These are phyloP conservation scores for Vicia sativa DNA, from an alignment of 306 rosid genomes.

Conservation along the genomic window DNA sequence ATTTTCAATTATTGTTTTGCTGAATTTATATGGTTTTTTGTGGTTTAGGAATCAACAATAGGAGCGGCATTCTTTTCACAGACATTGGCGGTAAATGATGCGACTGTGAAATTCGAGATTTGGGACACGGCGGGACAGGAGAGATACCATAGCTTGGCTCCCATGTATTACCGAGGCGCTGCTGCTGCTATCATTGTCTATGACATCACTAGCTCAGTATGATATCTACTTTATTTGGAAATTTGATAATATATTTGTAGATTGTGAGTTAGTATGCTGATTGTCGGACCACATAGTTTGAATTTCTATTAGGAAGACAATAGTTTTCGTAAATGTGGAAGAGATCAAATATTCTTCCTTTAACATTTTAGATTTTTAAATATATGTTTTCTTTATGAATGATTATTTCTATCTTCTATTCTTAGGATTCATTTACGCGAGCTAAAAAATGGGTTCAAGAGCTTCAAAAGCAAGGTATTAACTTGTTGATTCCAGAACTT, in stretches of 20 bases:
- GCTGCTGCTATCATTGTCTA: constrained; percentile 72
- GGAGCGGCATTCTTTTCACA: constrained; percentile 72
- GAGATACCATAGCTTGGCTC: constrained; percentile 72
- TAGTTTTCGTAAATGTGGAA: constrained; percentile 18
- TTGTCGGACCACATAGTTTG: neutral
- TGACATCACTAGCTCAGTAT: constrained; percentile 59
- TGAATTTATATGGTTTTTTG: constrained; percentile 36
- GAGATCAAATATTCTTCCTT: constrained; percentile 27
- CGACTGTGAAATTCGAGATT: constrained; percentile 62
- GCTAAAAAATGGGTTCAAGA: constrained; percentile 74
- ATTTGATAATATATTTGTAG: constrained; percentile 2
- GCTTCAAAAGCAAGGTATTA: constrained; percentile 70
- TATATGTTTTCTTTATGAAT: neutral
- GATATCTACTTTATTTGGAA: constrained; percentile 10
- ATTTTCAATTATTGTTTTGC: no score
- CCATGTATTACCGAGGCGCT: constrained; percentile 73
- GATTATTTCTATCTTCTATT: constrained; percentile 22
- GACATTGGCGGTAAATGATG: constrained; percentile 65
- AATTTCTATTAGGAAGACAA: neutral
- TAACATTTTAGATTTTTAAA: constrained; percentile 7
- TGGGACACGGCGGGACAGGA: constrained; percentile 74
- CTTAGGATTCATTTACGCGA: constrained; percentile 57
- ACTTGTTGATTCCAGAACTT: constrained; percentile 23
- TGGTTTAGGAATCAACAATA: constrained; percentile 62
- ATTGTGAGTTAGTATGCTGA: neutral